phyloP scores from a whole-genome alignment of 163 green algal species.

The Scenedesmus sp. region DNA sequence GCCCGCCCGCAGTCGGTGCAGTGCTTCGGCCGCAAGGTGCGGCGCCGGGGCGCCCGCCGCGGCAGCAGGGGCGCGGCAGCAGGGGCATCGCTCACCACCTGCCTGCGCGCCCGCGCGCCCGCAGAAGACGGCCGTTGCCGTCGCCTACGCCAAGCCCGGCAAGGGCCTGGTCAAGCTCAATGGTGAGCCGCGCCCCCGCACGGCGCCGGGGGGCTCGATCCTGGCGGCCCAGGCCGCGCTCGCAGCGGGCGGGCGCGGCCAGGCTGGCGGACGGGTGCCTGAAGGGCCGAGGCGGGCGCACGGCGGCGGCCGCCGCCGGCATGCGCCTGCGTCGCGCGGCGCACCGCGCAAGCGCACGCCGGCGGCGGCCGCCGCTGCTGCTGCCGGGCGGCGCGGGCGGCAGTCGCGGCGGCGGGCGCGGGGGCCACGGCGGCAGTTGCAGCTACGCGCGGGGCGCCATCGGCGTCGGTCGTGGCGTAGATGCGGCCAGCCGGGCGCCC shows the following conservation, averaged over 20 bases:
- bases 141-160: conserved; percentile 94
- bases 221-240: background rate
- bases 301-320: too few relatives aligned
- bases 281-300: background rate
- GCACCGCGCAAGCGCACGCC: too few relatives aligned
- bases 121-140: conserved; percentile 98
- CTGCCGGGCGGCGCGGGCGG: too few relatives aligned
- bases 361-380: too few relatives aligned
- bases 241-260: background rate
- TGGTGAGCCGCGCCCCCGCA: conserved; percentile 85
- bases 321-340: too few relatives aligned
- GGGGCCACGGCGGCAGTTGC: too few relatives aligned
- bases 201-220: background rate
- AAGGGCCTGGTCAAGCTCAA: conserved; percentile 97
- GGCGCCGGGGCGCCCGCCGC: background rate
- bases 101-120: background rate
- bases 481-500: too few relatives aligned
- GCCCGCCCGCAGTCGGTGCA: conserved; percentile 83
- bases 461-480: too few relatives aligned
- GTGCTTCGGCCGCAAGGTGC: conserved; percentile 91
- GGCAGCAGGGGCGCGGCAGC: background rate
- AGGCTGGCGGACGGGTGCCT: background rate
- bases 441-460: too few relatives aligned
- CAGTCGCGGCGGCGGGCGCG: too few relatives aligned
- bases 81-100: background rate